Percentiles rank a stretch among this genome's conserved stretches.
Evolutionary conservation across 345 rosid species (phyloP).

Genomic region (Carallia brachiata): DNA sequence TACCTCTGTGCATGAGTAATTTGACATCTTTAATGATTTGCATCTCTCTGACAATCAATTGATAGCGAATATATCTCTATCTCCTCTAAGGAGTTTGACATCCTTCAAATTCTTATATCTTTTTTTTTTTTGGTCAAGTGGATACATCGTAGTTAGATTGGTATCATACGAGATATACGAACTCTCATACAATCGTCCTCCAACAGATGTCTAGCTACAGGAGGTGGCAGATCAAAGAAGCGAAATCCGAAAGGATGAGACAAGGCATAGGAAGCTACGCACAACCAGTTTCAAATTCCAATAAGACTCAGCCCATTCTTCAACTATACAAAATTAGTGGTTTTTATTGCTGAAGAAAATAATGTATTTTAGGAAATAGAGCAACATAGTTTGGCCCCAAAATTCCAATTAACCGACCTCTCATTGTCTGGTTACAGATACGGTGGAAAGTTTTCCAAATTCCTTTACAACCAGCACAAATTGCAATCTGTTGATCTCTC

Average conservation of each 20-base stretch:
- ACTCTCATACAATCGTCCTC: too few relatives aligned
- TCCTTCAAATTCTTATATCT: too few relatives aligned
- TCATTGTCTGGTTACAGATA: neutral
- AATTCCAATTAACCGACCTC: neutral
- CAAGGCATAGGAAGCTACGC: too few relatives aligned
- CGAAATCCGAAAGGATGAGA: too few relatives aligned
- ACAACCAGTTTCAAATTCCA: neutral
- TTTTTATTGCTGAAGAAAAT: neutral
- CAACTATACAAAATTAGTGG: neutral
- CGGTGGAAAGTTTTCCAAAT: neutral
- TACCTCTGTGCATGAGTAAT: neutral
- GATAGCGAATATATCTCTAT: too few relatives aligned
- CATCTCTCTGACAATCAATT: neutral
- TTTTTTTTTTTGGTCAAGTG: neutral
- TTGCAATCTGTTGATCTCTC: neutral
- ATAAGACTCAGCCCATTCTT: neutral
- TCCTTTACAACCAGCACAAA: neutral
- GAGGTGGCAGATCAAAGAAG: too few relatives aligned
- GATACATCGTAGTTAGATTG: too few relatives aligned
- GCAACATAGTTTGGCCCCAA: neutral
- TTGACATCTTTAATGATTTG: neutral
- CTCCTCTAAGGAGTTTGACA: too few relatives aligned
- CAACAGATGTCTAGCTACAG: too few relatives aligned
- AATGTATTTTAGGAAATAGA: neutral
- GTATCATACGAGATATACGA: too few relatives aligned